Evolutionary conservation across 2,329 filamentous ascomycete species (phyloP), one percentile per base, ranked within the genome.

Genomic region (Emmonsiellopsis sp.): DNA sequence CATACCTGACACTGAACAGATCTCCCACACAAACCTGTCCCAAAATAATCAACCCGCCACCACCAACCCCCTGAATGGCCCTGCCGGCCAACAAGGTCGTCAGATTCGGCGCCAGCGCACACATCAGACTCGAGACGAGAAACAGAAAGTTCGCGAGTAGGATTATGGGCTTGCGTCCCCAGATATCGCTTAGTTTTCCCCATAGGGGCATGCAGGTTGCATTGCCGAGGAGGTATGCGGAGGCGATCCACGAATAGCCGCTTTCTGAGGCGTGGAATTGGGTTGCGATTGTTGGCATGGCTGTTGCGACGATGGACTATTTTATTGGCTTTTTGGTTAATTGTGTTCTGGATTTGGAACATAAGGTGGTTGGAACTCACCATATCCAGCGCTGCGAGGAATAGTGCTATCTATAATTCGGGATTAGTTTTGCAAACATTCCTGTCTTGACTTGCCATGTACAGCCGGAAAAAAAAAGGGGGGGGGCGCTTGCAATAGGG

Each of bases 161-260:
- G 31, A 86, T 70, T 50, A 84, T 76, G 7, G 78, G 77, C 60
- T 86, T 87, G 43, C 84, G 74, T 1, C 84, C 83, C 71, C 80
- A 86, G 54, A 86, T 85, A 59, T 86, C 84, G 43, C 79, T 81
- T 20, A 84, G 68, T 61, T 85, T 84, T 20, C 81, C 78, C 77
- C 78, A 81, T 34, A 76, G 69, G 2, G 77, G 77, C 2, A 75
- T 74, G 6, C 74, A 62, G 20, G 67, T 58, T 43, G 70, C 63
- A 56, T 68, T 64, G 53, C 62, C 65, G 38, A 71, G 61, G 30
- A 72, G 58, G 58, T 66, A 70, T 26, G 67, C 61, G 41, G 64
- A 67, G 40, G 67, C 67, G 53, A 72, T 67, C 68, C 67, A 73
- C 53, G 69, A 66, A 58, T 70, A 69, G 40, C 65, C 62, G 38